Base-by-base conservation (phyloP, 768 basidiomycete genomes). In the Hygrocybe coccinea region DNA sequence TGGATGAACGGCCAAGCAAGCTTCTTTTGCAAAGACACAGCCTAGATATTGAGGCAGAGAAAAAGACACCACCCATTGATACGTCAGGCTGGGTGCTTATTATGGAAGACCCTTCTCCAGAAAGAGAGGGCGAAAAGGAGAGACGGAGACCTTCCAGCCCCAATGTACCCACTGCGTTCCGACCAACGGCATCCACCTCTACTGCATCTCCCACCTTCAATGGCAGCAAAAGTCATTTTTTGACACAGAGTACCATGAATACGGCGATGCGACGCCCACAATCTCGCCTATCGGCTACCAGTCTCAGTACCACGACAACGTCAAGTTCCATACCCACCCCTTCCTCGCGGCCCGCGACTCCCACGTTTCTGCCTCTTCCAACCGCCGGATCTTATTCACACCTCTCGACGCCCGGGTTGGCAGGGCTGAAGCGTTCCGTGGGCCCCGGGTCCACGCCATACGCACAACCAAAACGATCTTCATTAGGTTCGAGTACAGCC, bases 81-180 rank as follows among this genome's bases (percentile, higher is more conserved):
- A 73, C 84, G 10, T 82, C 88, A 36, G 89, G 89, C 53, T 92
- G 89, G 89, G 89, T 92, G 39, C 79, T 92, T 36, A 89, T 92
- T 49, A 90, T 91, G 89, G 90, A 91, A 60, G 90, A 91, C 64
- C 85, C 86, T 2, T 86, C 89, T 21, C 84, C 75, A n/a, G 53
- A 74, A 29, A 86, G 82, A 67, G 75, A 79, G 45, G 71, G 74
- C 58, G 78, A 78, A 52, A 77, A 79, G 57, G 82, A 83, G 64
- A 74, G 76, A 56, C 76, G 86, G 55, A 77, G 86, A 62, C 67
- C 79, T 36, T 82, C 85, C 15, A 89, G 84, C 59, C 86, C 87
- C 19, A 74, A 77, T 50, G 79, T 76, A 25, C 76, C 81, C n/a
- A 75, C 76, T 36, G 65, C 76, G 7, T 84, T 79, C 66, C 80